phyloP scores from a whole-genome alignment of 495 filamentous ascomycete genomes.

The Collariella sp. region DNA sequence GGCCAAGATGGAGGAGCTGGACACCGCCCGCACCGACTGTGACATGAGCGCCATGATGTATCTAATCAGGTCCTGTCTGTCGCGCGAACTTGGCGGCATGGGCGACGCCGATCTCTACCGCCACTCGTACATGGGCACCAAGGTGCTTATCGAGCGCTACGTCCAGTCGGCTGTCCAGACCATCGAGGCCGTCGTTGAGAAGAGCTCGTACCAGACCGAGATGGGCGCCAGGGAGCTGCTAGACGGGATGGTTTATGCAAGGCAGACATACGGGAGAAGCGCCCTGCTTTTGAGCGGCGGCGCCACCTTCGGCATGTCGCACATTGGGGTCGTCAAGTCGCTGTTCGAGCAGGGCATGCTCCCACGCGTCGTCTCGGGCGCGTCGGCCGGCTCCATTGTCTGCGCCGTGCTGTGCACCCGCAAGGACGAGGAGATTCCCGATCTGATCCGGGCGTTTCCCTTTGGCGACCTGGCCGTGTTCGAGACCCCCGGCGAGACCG shows the following conservation, averaged over 20 bases:
- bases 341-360: slow-evolving; percentile 68
- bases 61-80: slow-evolving; percentile 70
- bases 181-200: slow-evolving; percentile 58
- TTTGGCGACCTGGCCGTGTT: slow-evolving; percentile 82
- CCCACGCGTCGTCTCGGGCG: slow-evolving; percentile 86
- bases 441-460: slow-evolving; percentile 61
- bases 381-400: slow-evolving; percentile 91
- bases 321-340: slow-evolving; percentile 87
- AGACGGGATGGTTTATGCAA: slow-evolving; percentile 53
- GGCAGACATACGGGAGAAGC: slow-evolving; percentile 83
- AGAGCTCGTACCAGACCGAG: slow-evolving; percentile 46
- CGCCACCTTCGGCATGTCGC: slow-evolving; percentile 91
- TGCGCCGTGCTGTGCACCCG: slow-evolving; percentile 76
- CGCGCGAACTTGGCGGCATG: slow-evolving; percentile 78
- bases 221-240: slow-evolving; percentile 58
- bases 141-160: slow-evolving; percentile 76
- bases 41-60: slow-evolving; percentile 69
- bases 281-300: slow-evolving; percentile 83
- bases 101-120: slow-evolving; percentile 73
- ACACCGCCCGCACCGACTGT: slow-evolving; percentile 63
- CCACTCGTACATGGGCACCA: slow-evolving; percentile 80
- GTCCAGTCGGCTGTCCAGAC: slow-evolving; percentile 69
- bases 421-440: slow-evolving; percentile 76
- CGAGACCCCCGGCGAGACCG: slow-evolving; percentile 58
- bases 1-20: slow-evolving; percentile 59